Evolutionary conservation across 805 yeast species (phyloP), one percentile per base, ranked within the genome.

Genomic region (Ogataea methanolica): DNA sequence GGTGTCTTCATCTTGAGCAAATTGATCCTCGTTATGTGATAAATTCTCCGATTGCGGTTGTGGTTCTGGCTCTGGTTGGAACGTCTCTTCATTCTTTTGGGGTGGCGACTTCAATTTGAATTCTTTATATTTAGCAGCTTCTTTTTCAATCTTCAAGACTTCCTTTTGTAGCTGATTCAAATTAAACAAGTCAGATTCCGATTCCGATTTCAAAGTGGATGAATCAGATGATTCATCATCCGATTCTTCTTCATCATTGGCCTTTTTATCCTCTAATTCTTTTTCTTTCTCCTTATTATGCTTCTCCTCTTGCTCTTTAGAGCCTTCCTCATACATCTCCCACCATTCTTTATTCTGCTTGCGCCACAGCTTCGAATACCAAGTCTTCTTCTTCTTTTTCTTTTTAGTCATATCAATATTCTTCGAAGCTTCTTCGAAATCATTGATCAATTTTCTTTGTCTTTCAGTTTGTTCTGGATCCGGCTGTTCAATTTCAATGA

Each of bases 401-500:
- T 65, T 55, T 44, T 74, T 75, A 73, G 82, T 71, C 53, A 78
- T 78, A 45, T 79, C 81, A 22, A 47, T 19, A 19, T 45, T 51
- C 42, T 53, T 55, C 46, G 88, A 77, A 0, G 96, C 96, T 53
- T 85, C 88, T 55, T 89, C 97, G 57, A 92, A 86, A 62, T 94
- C 99, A 48, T 74, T 72, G 12, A 94, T 76, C 58, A 94, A 72
- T 60, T 88, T 82, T 50, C 97, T 74, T 60, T 90, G 95, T 54
- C 92, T 80, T 54, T 90, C 90, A 22, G 80, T 77, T 58, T 84
- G 82, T 55, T 88, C 96, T 2, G 96, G 88, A 65, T 92, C 96
- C 0, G 97, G 95, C 61, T 92, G 97, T 63, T 91, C 97, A 55
- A 94, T 91, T 66, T 94, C 99, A 17, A 87, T 84, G 62, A 94